A percentile compares a stretch with the other conserved stretches of the same genome.
These are phyloP conservation scores for Fusarium sp. DNA, from an alignment of 2,329 filamentous ascomycete genomes.

Conservation along the genomic window DNA sequence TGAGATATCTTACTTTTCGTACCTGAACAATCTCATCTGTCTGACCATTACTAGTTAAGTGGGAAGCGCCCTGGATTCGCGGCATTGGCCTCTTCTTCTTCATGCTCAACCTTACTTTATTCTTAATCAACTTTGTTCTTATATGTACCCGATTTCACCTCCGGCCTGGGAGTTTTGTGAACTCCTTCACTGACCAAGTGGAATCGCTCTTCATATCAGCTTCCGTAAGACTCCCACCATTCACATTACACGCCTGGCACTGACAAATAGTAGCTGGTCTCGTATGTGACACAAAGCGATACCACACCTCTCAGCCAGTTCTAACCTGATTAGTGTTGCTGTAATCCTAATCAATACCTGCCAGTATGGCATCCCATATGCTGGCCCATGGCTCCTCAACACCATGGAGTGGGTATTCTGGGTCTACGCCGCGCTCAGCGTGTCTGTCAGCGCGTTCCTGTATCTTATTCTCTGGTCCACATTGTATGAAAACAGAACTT, in stretches of 20 bases:
- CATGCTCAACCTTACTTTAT: conserved; percentile 73
- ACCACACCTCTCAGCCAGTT: background rate
- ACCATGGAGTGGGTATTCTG: conserved; percentile 78
- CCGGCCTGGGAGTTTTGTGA: conserved; percentile 76
- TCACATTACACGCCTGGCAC: conserved; percentile 17
- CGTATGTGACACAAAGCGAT: conserved; percentile 51
- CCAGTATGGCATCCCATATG: conserved; percentile 77
- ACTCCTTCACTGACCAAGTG: conserved; percentile 80
- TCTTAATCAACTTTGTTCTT: conserved; percentile 72
- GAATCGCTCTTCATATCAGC: conserved; percentile 84
- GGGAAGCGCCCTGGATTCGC: conserved; percentile 65
- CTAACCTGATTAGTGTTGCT: conserved; percentile 66
- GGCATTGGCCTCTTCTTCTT: conserved; percentile 72
- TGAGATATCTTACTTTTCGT: conserved; percentile 1
- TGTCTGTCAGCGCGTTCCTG: conserved; percentile 75
- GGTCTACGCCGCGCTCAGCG: conserved; percentile 77
- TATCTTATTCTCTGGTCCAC: conserved; percentile 80
- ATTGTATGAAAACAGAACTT: conserved; percentile 55
- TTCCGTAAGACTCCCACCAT: conserved; percentile 56
- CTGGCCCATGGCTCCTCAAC: conserved; percentile 71
- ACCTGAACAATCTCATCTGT: background rate
- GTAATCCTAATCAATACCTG: conserved; percentile 84
- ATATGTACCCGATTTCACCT: conserved; percentile 77
- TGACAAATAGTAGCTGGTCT: conserved; percentile 55
- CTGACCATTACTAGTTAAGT: conserved; percentile 40